Evolutionary conservation across 495 filamentous ascomycete species (phyloP).

Genomic region (Hypoxylon subgilvum): DNA sequence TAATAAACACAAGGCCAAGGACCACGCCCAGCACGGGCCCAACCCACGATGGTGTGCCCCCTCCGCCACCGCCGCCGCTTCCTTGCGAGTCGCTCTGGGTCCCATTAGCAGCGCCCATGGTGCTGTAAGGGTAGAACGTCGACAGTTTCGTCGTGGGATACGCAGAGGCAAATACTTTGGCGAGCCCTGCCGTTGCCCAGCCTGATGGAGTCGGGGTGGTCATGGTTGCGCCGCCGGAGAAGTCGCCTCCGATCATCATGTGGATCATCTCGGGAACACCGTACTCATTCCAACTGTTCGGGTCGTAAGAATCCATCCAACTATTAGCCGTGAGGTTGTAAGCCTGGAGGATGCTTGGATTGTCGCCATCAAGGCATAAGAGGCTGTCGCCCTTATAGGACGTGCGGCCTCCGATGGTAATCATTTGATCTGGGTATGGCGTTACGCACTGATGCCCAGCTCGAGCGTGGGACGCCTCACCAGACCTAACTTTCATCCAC

Average conservation of each 20-base stretch:
- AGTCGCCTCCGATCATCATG: constrained; percentile 65
- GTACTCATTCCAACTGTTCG: constrained; percentile 62
- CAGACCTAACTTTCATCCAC: constrained; percentile 68
- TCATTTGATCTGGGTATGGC: constrained; percentile 76
- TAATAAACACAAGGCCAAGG: constrained; percentile 65
- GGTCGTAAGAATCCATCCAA: constrained; percentile 68
- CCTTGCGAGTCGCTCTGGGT: constrained; percentile 33
- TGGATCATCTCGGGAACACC: constrained; percentile 64
- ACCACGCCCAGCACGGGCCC: constrained; percentile 71
- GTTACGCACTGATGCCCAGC: constrained; percentile 69
- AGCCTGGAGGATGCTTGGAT: constrained; percentile 54
- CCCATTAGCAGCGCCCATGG: constrained; percentile 39
- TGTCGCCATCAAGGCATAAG: constrained; percentile 58
- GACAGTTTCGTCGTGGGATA: constrained; percentile 64
- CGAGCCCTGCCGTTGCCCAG: constrained; percentile 60
- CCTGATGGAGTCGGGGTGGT: constrained; percentile 51
- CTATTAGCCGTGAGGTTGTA: constrained; percentile 67
- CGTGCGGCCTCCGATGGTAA: constrained; percentile 66
- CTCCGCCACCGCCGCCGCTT: constrained; percentile 23
- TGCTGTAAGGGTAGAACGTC: constrained; percentile 66
- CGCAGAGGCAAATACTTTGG: constrained; percentile 57
- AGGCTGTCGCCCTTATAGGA: constrained; percentile 15
- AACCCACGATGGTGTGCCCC: constrained; percentile 64
- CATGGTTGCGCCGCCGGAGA: constrained; percentile 65
- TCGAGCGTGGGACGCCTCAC: constrained; percentile 56